Base-by-base conservation (phyloP, 2,329 filamentous ascomycete species). In the Aspergillus intermedius region DNA sequence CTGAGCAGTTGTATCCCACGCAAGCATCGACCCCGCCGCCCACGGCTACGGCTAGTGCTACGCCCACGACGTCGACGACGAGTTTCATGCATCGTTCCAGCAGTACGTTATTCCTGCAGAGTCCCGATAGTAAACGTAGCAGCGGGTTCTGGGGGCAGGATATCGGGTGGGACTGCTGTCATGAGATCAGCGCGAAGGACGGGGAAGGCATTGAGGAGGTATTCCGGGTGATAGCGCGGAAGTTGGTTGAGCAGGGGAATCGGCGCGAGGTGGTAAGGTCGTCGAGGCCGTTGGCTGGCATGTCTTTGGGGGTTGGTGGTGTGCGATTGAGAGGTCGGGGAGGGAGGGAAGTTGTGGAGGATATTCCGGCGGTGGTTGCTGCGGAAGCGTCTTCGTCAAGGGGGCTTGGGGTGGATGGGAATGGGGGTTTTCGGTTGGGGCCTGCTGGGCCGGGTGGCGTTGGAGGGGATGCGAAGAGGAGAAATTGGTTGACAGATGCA, bases 141-240 rank as follows among this genome's bases (percentile, higher is more conserved):
- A 73, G 64, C 54, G 74, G 60, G 45, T 76, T 68, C 70, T 96
- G 91, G 91, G 89, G 86, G 19, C 88, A 93, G 66, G 91, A 96
- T 64, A 83, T 90, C 5, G 90, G 91, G 46, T 97, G 91, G 91
- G 91, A 96, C 62, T 94, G 90, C 54, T 97, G 91, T 67, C 93
- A 97, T 69, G 93, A 98, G 73, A 91, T 98, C 63, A 91, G 85
- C 58, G 91, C 91, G 43, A 91, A 94, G 75, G 90, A 86, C 61
- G 91, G 91, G 49, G 91, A 96, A 74, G 91, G 91, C 15, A 91
- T 98, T 15, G 93, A 97, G 60, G 93, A 97, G 70, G 90, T 98
- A 0, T 97, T 97, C 61, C 80, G 91, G 1, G 88, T 95, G 22
- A 86, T 90, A 42, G 93, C 91, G 7, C 77, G 94, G 60, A 95